Evolutionary conservation across 805 yeast species (phyloP), one percentile per base, ranked within the genome.

Genomic region (Candida schatavii): DNA sequence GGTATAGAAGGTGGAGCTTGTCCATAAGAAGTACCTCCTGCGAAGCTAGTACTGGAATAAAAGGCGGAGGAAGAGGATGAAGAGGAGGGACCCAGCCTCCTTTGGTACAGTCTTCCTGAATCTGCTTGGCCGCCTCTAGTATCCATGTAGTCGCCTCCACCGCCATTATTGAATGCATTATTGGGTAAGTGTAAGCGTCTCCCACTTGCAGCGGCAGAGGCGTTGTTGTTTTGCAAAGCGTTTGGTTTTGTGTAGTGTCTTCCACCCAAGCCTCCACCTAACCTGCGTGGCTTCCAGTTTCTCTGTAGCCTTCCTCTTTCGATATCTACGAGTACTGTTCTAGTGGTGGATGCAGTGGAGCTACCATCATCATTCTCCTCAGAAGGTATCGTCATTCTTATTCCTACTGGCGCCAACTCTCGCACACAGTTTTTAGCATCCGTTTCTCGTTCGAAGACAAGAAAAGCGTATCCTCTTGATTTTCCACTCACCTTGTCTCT

Each of bases 181-280:
- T 41, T 42, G 34, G 49, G 29, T 29, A 52, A 39, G 41, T 54
- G 23, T 32, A 62, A 43, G 35, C 62, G 55, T 51, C 65, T 48
- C 2, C 59, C 61, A 44, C 58, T 52, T 3, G 64, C 61, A 30
- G 73, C 71, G 2, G 72, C 72, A 3, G 73, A 66, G 0, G 72
- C 64, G 26, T 54, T 54, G 31, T 48, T 44, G 23, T 53, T 42
- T 27, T 49, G 49, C 23, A 48, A 40, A 4, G 49, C 43, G 28
- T 55, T 58, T 3, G 64, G 57, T 45, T 61, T 66, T 2, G 80
- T 72, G 54, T 81, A 81, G 39, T 81, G 80, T 42, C 93, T 70
- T 1, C 96, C 96, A 3, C 97, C 97, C n/a, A 86, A 62, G 0
- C 97, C 97, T 3, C 97, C 97, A 1, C 96, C 97, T 2, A 91